Evolutionary conservation across 805 yeast species (phyloP).

Genomic region (Lipomyces yamadae): DNA sequence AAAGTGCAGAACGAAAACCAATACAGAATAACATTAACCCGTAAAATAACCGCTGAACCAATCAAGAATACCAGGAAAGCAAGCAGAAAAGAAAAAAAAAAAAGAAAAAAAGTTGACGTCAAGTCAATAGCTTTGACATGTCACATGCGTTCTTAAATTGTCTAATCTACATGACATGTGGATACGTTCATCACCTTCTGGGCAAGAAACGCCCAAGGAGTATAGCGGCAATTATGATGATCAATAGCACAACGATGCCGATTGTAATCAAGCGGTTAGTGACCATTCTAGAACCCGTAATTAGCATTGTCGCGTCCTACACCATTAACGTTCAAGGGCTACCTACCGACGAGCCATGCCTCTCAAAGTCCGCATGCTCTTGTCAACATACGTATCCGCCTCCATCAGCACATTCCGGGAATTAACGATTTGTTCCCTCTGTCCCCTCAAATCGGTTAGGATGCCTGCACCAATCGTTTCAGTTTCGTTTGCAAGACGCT

Average conservation of each 20-base stretch:
- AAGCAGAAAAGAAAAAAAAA: not conserved
- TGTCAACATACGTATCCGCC: conserved; percentile 92
- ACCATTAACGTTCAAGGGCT: not conserved
- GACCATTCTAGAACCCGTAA: conserved; percentile 25
- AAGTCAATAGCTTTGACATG: not conserved
- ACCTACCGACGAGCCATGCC: conserved; percentile 74
- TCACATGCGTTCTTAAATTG: not conserved
- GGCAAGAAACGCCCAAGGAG: conserved; percentile 33
- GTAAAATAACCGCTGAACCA: not conserved
- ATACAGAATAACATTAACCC: not conserved
- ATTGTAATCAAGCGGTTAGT: conserved; percentile 34
- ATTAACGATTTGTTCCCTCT: conserved; percentile 87
- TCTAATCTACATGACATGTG: not conserved
- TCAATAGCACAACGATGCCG: conserved; percentile 31
- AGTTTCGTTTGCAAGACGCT: conserved; percentile 88
- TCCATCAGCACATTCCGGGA: conserved; percentile 76
- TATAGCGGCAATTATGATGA: conserved; percentile 34
- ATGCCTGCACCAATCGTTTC: conserved; percentile 91
- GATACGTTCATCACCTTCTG: conserved; percentile 21
- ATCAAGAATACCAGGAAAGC: not conserved
- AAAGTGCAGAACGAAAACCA: not conserved
- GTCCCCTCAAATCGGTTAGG: conserved; percentile 84
- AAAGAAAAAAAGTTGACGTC: not conserved
- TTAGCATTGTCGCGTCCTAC: not conserved
- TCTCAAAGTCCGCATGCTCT: conserved; percentile 80